Evolutionary conservation across 2,329 filamentous ascomycete species (phyloP).

Genomic region (Taxawa tesnikishii): DNA sequence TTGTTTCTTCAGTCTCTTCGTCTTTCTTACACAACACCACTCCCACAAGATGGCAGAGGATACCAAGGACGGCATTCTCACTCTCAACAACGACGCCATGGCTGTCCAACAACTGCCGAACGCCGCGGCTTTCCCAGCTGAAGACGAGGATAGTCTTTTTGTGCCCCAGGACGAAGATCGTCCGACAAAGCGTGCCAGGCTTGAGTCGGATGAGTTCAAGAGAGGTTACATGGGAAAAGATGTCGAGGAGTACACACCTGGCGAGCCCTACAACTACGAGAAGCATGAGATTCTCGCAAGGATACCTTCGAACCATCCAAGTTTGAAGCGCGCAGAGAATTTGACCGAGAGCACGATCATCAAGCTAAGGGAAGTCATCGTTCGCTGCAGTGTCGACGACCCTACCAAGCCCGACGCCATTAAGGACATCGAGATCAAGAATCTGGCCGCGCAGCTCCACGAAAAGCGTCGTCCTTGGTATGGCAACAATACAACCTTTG

Average conservation of each 20-base stretch:
- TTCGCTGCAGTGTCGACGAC: not conserved
- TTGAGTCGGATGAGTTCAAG: not conserved
- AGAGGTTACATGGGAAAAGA: not conserved
- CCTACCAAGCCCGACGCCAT: not conserved
- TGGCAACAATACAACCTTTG: not conserved
- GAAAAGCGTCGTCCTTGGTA: not conserved
- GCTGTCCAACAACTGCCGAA: not conserved
- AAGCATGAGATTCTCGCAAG: not conserved
- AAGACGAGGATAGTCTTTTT: not conserved
- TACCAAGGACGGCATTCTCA: too few relatives aligned
- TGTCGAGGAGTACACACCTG: not conserved
- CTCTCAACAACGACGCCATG: too few relatives aligned
- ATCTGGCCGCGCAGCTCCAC: not conserved
- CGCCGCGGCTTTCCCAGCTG: not conserved
- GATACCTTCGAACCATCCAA: conserved; percentile 1
- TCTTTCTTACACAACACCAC: too few relatives aligned
- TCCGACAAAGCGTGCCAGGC: not conserved
- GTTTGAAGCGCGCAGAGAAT: not conserved
- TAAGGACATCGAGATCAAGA: not conserved
- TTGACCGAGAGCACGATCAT: not conserved
- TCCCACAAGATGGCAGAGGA: too few relatives aligned
- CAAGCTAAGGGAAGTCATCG: not conserved
- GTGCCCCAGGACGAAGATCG: not conserved
- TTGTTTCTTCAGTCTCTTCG: too few relatives aligned
- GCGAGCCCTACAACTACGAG: not conserved